A percentile compares a stretch with the other conserved stretches of the same genome.
These are phyloP conservation scores for Begonia loranthoides DNA, from an alignment of 306 rosid species.

Conservation along the genomic window DNA sequence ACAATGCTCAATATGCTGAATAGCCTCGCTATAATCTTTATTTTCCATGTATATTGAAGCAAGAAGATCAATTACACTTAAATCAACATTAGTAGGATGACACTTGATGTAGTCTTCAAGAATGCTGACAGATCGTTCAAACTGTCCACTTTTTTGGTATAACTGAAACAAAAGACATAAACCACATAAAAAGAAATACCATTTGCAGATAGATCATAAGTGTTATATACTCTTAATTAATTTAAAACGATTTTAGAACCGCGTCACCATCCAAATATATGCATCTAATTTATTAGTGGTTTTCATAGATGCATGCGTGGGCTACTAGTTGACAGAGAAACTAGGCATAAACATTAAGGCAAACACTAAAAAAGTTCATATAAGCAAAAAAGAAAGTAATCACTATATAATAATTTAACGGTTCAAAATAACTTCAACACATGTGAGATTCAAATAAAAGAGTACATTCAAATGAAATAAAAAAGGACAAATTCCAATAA, in stretches of 20 bases:
- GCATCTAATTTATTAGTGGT: too few relatives aligned
- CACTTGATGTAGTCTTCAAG: constrained; percentile 63
- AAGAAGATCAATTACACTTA: constrained; percentile 58
- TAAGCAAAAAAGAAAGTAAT: not conserved
- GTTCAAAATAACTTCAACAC: not conserved
- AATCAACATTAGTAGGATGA: constrained; percentile 36
- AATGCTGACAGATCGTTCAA: constrained; percentile 43
- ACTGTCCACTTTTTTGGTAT: constrained; percentile 67
- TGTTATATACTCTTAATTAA: too few relatives aligned
- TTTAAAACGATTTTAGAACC: too few relatives aligned
- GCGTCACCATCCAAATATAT: too few relatives aligned
- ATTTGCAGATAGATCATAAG: too few relatives aligned
- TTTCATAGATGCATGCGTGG: too few relatives aligned
- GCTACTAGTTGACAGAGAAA: too few relatives aligned
- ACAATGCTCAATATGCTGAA: constrained; percentile 46
- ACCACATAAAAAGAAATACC: too few relatives aligned
- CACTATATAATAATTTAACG: not conserved
- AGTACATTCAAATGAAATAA: constrained; percentile 4
- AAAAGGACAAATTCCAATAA: constrained; percentile 6
- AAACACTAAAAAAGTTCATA: not conserved
- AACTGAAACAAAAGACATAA: constrained; percentile 28
- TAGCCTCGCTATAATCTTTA: constrained; percentile 52
- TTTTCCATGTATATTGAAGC: constrained; percentile 46
- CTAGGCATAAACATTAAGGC: too few relatives aligned
- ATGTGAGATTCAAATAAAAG: constrained; percentile 8